These are phyloP conservation scores for Chaetomiaceae sp. DNA, from an alignment of 2,329 filamentous ascomycete species.

Conservation along the genomic window DNA sequence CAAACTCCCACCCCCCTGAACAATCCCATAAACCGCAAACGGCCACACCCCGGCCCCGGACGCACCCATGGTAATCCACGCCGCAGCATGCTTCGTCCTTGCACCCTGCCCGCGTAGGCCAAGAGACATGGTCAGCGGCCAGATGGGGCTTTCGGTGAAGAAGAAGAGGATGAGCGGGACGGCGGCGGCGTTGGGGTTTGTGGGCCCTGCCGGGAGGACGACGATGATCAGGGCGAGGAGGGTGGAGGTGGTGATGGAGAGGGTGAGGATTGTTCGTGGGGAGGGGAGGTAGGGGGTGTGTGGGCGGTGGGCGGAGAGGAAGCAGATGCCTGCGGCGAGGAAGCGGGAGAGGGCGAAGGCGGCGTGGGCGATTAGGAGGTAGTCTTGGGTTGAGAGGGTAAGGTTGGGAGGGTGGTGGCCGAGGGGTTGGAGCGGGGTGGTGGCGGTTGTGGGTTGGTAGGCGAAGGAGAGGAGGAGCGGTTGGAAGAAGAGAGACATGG, in stretches of 20 bases:
- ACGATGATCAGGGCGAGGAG: slow-evolving; percentile 49
- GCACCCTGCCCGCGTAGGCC: slow-evolving; percentile 74
- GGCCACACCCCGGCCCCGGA: slow-evolving; percentile 70
- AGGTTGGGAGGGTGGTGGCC: slow-evolving; percentile 38
- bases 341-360: slow-evolving; percentile 73
- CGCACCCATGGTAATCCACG: slow-evolving; percentile 71
- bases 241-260: slow-evolving; percentile 57
- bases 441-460: slow-evolving; percentile 1
- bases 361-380: slow-evolving; percentile 66
- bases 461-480: slow-evolving; percentile 39
- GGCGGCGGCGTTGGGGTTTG: slow-evolving; percentile 39
- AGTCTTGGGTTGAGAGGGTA: slow-evolving; percentile 54
- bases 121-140: slow-evolving; percentile 75
- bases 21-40: slow-evolving; percentile 66
- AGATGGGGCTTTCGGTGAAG: slow-evolving; percentile 78
- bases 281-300: slow-evolving; percentile 48
- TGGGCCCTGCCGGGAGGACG: slow-evolving; percentile 38
- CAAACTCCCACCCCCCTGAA: slow-evolving; percentile 53
- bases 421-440: slow-evolving; percentile 28
- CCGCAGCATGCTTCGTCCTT: slow-evolving; percentile 74
- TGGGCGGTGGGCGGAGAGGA: too few relatives aligned
- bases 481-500: slow-evolving; percentile 56
- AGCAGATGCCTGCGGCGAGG: slow-evolving; percentile 36
- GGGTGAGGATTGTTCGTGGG: slow-evolving; percentile 64
- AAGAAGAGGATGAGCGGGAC: slow-evolving; percentile 66